Base-by-base conservation (phyloP, 169 alveolate genomes). In the Plasmodium adleri region DNA sequence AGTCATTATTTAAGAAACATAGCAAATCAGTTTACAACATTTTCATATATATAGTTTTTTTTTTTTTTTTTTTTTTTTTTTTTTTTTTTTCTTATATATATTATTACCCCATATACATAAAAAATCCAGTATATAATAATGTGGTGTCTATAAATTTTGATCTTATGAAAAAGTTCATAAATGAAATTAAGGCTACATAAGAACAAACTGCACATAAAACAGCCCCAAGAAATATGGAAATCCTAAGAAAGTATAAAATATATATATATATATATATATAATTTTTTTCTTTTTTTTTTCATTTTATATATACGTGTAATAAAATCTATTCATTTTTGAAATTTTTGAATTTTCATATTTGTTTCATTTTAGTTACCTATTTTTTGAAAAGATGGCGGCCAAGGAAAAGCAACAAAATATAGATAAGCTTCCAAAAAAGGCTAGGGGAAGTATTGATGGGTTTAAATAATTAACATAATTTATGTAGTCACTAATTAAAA, bases 101-200 rank as follows among this genome's bases (percentile, higher is more conserved):
- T n/a, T 22, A 17, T 43, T 80, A 80, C 90, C 90, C 90, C 90
- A 80, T 80, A 62, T 80, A 80, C 90, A 80, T 80, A 80, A 80
- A 80, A 17, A 80, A 80, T 80, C 90, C 90, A 54, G 70, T 67
- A 54, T 80, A 80, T 66, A 80, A 80, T 47, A 80, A 62, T 3
- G 83, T 68, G 9, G 90, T 56, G 50, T 80, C 90, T 24, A 80
- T 66, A 56, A 17, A 43, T 80, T 62, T 32, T 54, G 90, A 80
- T 60, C 90, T 80, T 80, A 80, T 80, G 45, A 80, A 80, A 68
- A 80, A 80, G 32, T 80, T 80, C 90, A 80, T 68, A 80, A 80
- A 80, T 7, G 90, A 80, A 68, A 80, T 15, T 59, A 80, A 54
- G 45, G 90, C 56, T 52, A 80, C 83, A 47, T 80, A 80, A 17